phyloP scores from a whole-genome alignment of 164 flowering plant genomes.

The Vitis rotundifolia region DNA sequence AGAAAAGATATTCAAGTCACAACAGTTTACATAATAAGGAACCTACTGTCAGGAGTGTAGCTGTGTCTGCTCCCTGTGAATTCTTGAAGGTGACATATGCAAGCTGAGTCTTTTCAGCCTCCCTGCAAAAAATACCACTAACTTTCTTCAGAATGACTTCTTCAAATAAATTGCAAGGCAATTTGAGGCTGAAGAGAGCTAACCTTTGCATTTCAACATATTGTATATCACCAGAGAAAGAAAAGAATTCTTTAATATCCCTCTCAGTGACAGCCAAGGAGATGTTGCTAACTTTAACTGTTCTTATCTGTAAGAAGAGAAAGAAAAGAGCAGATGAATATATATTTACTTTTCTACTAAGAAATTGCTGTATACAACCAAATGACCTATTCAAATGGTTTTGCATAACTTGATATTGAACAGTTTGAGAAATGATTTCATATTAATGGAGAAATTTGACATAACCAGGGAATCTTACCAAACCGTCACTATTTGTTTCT shows the following conservation, averaged over 20 bases:
- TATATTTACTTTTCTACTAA: not conserved
- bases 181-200: not conserved
- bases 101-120: slow-evolving; percentile 46
- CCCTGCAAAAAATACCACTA: slow-evolving; percentile 37
- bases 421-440: not conserved
- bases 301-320: slow-evolving; percentile 46
- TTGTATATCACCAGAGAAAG: slow-evolving; percentile 71
- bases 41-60: slow-evolving; percentile 60
- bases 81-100: slow-evolving; percentile 86
- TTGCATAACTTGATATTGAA: not conserved
- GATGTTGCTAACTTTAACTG: slow-evolving; percentile 68
- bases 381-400: not conserved
- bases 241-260: slow-evolving; percentile 72
- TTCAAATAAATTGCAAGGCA: not conserved
- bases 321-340: not conserved
- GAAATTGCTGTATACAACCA: not conserved
- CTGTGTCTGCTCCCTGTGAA: slow-evolving; percentile 80
- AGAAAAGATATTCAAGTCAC: not conserved
- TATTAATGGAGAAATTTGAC: too few species aligned
- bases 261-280: slow-evolving; percentile 46
- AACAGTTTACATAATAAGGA: not conserved
- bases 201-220: slow-evolving; percentile 73
- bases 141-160: not conserved
- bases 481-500: too few species aligned
- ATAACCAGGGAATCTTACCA: too few species aligned